These are phyloP conservation scores for Coccomyxa subellipsoidea DNA, from an alignment of 163 green algal species.

Conservation along the genomic window DNA sequence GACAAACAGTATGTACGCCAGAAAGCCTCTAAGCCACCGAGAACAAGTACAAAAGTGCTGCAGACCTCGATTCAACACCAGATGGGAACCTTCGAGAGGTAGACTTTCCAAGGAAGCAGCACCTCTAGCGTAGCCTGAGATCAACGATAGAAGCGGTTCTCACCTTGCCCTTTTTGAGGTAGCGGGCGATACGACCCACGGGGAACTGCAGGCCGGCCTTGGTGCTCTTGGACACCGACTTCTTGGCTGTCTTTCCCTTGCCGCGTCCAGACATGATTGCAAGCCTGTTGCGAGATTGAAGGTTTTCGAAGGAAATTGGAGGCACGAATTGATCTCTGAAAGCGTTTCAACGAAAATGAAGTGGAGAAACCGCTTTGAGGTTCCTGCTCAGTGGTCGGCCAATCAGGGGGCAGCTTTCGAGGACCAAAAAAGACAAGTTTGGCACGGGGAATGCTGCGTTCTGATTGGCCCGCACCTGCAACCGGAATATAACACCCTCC, in stretches of 20 bases:
- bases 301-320: background rate
- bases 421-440: background rate
- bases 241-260: conserved; percentile 78
- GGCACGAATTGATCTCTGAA: background rate
- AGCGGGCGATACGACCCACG: conserved; percentile 91
- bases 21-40: background rate
- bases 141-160: background rate
- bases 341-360: background rate
- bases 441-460: background rate
- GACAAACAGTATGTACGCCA: background rate
- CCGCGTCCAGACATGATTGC: conserved; percentile 53
- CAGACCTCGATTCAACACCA: too few relatives aligned
- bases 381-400: background rate
- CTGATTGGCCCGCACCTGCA: background rate
- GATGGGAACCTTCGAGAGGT: too few relatives aligned
- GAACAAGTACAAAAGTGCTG: background rate
- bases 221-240: conserved; percentile 77
- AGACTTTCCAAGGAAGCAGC: too few relatives aligned
- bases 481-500: background rate
- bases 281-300: background rate
- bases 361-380: background rate
- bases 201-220: conserved; percentile 98
- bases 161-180: conserved; percentile 90
- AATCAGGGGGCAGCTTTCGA: background rate
- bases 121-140: too few relatives aligned